These are phyloP conservation scores for Apiospora arundinis DNA, from an alignment of 2,329 filamentous ascomycete genomes.

Conservation along the genomic window DNA sequence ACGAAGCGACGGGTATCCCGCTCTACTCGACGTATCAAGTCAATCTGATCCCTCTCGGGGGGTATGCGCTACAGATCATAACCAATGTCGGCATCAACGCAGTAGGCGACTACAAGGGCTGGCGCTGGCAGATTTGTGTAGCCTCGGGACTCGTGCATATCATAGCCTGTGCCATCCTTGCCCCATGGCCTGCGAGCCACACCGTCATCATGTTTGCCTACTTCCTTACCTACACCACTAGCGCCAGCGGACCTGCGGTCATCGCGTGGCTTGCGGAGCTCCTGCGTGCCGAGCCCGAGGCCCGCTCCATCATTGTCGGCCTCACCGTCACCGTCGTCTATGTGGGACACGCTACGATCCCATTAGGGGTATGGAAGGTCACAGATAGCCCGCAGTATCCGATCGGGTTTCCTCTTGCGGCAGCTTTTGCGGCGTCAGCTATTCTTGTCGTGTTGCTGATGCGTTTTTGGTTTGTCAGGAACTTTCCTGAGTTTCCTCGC, in stretches of 20 bases:
- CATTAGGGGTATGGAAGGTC: conserved; percentile 44
- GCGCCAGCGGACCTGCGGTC: conserved; percentile 41
- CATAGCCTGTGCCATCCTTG: conserved; percentile 34
- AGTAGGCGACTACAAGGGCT: conserved; percentile 45
- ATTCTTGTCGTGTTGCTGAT: conserved; percentile 42
- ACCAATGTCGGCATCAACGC: conserved; percentile 44
- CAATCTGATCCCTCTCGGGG: conserved; percentile 35
- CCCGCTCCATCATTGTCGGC: conserved; percentile 43
- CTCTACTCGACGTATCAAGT: conserved; percentile 35
- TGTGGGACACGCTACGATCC: conserved; percentile 46
- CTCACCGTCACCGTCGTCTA: conserved; percentile 47
- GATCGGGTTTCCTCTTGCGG: conserved; percentile 45
- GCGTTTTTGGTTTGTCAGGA: conserved; percentile 33
- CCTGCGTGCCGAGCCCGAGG: conserved; percentile 44
- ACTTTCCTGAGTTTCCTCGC: neutral
- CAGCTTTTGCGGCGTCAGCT: conserved; percentile 40
- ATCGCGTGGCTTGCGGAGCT: conserved; percentile 46
- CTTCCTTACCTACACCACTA: conserved; percentile 44
- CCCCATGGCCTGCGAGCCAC: conserved; percentile 41
- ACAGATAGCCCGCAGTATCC: conserved; percentile 44
- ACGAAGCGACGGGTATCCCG: conserved; percentile 19
- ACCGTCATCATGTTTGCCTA: conserved; percentile 43
- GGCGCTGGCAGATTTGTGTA: conserved; percentile 45
- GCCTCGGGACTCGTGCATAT: conserved; percentile 41
- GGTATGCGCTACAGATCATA: conserved; percentile 40